These are phyloP conservation scores for Ashbya aceris DNA, from an alignment of 1,139 yeast genomes.

Conservation along the genomic window DNA sequence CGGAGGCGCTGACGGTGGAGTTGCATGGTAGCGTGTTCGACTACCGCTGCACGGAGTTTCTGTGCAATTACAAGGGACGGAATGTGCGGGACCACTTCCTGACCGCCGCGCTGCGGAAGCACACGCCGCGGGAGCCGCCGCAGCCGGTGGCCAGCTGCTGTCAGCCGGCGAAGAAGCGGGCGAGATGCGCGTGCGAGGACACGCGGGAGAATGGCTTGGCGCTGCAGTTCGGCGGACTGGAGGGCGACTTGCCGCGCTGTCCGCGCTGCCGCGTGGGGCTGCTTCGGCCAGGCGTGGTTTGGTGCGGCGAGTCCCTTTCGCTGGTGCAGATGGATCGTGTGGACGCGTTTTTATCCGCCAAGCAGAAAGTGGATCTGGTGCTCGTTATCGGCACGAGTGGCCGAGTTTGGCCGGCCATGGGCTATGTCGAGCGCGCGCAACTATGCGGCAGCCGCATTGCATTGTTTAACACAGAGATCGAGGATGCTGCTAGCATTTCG, in stretches of 20 bases:
- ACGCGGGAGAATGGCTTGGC: constrained; percentile 28
- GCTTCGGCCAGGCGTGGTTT: constrained; percentile 80
- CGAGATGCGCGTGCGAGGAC: not conserved
- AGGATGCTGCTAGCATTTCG: constrained; percentile 35
- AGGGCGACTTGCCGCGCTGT: constrained; percentile 57
- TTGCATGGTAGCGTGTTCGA: constrained; percentile 74
- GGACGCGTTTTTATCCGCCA: constrained; percentile 56
- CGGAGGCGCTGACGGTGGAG: constrained; percentile 42
- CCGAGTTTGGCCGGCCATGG: constrained; percentile 83
- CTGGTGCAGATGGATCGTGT: constrained; percentile 51
- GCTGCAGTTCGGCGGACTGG: constrained; percentile 41
- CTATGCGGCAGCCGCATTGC: constrained; percentile 76
- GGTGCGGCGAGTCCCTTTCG: constrained; percentile 87
- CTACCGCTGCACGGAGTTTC: constrained; percentile 64
- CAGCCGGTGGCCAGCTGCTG: not conserved
- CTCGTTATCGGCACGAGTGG: constrained; percentile 82
- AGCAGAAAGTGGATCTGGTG: constrained; percentile 53
- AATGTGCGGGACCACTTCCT: constrained; percentile 36
- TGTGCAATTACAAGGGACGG: constrained; percentile 52
- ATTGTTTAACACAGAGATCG: constrained; percentile 65
- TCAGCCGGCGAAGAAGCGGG: not conserved
- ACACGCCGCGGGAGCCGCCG: not conserved
- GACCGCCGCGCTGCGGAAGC: not conserved
- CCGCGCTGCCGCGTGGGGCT: constrained; percentile 56
- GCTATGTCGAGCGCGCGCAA: constrained; percentile 70